phyloP scores from a whole-genome alignment of 1,284 basidiomycete genomes.

The Athelia sp. region DNA sequence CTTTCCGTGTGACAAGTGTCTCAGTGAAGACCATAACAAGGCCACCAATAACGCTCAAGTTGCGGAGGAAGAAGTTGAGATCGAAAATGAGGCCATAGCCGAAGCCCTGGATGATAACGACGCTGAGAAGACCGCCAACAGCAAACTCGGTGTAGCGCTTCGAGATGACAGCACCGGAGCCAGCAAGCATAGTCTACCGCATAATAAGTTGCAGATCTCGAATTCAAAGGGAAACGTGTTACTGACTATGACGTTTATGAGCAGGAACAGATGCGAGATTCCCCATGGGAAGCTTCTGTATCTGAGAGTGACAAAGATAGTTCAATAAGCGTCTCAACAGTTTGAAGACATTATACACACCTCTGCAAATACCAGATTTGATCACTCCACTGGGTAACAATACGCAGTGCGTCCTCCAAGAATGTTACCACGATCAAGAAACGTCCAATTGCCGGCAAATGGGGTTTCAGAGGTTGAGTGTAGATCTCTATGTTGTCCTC shows the following conservation, averaged over 20 bases:
- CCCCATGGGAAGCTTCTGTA: constrained; percentile 96
- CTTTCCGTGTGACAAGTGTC: constrained; percentile 83
- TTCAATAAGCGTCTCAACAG: constrained; percentile 3
- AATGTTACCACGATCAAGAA: constrained; percentile 99
- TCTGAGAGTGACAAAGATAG: constrained; percentile 37
- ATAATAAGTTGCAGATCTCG: background rate
- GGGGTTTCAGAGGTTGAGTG: constrained; percentile 91
- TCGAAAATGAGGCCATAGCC: constrained; percentile 96
- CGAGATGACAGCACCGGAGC: constrained; percentile 84
- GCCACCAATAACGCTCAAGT: constrained; percentile 88
- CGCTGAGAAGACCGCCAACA: constrained; percentile 83
- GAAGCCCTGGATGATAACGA: constrained; percentile 93
- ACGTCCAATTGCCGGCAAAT: constrained; percentile 91
- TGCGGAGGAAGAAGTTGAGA: constrained; percentile 98
- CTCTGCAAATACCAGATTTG: constrained; percentile 96
- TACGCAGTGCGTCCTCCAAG: constrained; percentile 93
- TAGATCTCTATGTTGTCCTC: constrained; percentile 94
- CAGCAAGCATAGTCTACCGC: constrained; percentile 80
- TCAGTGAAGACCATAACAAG: constrained; percentile 98
- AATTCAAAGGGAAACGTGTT: background rate
- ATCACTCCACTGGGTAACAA: constrained; percentile 92
- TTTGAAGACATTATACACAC: constrained; percentile 41
- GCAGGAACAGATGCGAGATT: constrained; percentile 87
- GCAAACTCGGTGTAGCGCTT: constrained; percentile 89
- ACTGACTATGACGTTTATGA: constrained; percentile 89